Conservation (phyloP, 345 rosid species). For the Bruguiera sexangula region DNA sequence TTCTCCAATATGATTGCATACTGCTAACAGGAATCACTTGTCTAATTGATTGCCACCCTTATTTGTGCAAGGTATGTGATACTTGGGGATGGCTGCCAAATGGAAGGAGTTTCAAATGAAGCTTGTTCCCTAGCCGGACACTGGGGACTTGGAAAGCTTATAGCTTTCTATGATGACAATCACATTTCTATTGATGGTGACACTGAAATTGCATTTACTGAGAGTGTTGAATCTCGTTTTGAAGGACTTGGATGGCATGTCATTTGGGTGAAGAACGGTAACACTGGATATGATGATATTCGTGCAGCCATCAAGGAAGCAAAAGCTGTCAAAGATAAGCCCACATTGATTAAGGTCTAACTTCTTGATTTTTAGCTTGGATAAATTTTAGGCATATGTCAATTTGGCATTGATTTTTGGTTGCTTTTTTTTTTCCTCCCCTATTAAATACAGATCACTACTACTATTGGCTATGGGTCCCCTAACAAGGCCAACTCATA, state of each 20-base stretch:
- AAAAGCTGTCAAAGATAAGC: slow-evolving; percentile 88
- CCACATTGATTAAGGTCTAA: slow-evolving; percentile 74
- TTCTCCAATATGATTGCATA: not conserved
- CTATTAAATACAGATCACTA: slow-evolving; percentile 51
- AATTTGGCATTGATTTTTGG: not conserved
- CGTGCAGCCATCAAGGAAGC: slow-evolving; percentile 99
- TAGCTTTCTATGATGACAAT: slow-evolving; percentile 99
- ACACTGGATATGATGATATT: slow-evolving; percentile 93
- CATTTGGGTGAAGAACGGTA: slow-evolving; percentile 99
- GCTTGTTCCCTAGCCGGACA: slow-evolving; percentile 94
- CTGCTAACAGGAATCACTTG: not conserved
- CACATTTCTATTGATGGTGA: slow-evolving; percentile 98
- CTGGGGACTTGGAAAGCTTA: slow-evolving; percentile 98
- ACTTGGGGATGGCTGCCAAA: slow-evolving; percentile 96
- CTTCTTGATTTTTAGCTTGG: not conserved
- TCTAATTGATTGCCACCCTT: slow-evolving; percentile 1
- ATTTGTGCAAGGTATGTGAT: slow-evolving; percentile 50
- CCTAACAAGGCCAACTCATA: slow-evolving; percentile 95
- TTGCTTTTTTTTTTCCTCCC: not conserved
- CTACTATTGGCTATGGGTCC: slow-evolving; percentile 96
- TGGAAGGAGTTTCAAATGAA: slow-evolving; percentile 97
- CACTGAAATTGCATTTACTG: slow-evolving; percentile 96
- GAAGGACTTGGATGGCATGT: slow-evolving; percentile 99
- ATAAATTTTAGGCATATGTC: not conserved
- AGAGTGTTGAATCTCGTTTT: slow-evolving; percentile 73